Percentiles rank a stretch among this genome's conserved stretches.
phyloP scores from a whole-genome alignment of 2,329 filamentous ascomycete genomes.

The Fusarium subtropicale region DNA sequence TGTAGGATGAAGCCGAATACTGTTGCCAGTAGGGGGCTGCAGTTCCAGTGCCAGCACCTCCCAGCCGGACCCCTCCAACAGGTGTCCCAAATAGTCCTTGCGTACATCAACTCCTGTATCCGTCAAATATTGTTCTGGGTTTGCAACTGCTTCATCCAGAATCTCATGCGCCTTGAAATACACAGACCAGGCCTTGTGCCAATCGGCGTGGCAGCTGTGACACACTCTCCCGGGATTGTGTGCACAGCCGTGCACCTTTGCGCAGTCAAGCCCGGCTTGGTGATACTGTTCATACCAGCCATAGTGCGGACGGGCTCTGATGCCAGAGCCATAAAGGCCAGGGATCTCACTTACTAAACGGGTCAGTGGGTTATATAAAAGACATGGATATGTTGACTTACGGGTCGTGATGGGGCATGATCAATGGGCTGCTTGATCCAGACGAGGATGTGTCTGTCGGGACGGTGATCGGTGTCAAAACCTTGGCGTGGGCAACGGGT shows the following conservation, averaged over 20 bases:
- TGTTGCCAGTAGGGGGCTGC: conserved; percentile 28
- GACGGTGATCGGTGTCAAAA: neutral
- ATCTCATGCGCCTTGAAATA: conserved; percentile 34
- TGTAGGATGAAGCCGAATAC: conserved; percentile 33
- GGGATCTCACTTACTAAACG: conserved; percentile 39
- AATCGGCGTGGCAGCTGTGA: conserved; percentile 38
- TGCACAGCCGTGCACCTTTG: conserved; percentile 35
- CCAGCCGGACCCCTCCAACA: conserved; percentile 11
- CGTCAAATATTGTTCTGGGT: conserved; percentile 9
- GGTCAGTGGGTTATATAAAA: conserved; percentile 3
- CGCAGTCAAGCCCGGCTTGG: conserved; percentile 29
- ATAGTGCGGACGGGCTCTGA: conserved; percentile 23
- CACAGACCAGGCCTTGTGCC: conserved; percentile 34
- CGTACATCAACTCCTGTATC: conserved; percentile 17
- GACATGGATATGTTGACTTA: neutral
- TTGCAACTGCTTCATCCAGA: conserved; percentile 5
- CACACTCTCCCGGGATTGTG: conserved; percentile 23
- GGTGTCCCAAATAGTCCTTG: conserved; percentile 10
- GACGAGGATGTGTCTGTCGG: neutral
- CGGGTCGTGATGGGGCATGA: conserved; percentile 8
- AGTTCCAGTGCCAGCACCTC: conserved; percentile 14
- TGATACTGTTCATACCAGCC: conserved; percentile 45
- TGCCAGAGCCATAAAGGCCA: conserved; percentile 26
- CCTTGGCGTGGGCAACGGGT: neutral
- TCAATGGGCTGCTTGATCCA: neutral